Base-by-base conservation (phyloP, 192 early-diverging fungal genomes). In the Cladochytrium replicatum region DNA sequence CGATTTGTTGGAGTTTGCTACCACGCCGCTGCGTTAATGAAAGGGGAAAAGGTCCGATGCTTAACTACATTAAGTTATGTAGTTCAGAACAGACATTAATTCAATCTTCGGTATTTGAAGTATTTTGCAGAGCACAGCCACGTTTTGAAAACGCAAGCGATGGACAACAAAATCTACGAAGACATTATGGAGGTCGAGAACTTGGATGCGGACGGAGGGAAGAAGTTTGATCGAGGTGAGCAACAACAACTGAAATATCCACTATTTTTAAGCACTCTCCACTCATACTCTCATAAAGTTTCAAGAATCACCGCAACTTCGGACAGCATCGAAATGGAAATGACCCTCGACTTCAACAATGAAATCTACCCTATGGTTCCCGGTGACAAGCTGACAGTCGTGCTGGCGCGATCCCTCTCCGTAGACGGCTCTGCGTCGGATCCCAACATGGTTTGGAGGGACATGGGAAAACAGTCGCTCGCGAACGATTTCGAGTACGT, bases 401-500 rank as follows among this genome's bases (percentile, higher is more conserved):
- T 81, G 19, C 69, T 99, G 2, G 85, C 91, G 5, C 73, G 78
- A 8, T 83, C 89, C n/a, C 68, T 97, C 3, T 64, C 78, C 1
- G 55, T 86, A 13, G 71, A 80, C 37, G 82, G 69, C 22, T 47
- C 44, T 1, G 50, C 46, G 8, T 47, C 50, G 15, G 55, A 50
- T 15, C 42, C n/a, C 4, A 65, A 67, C 48, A 83, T 84, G 48
- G 64, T 70, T 25, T 90, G 87, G 87, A 64, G 80, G 32, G 76
- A 80, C 52, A 46, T 22, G 3, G 37, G 43, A 15, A 63, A 47
- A 50, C 56, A 47, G 39, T 57, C 66, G 25, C 61, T 99, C 54
- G 89, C 88, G 3, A 93, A 99, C 43, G 88, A 95, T 29, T 99
- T 88, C 63, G 93, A 99, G 30, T 99, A 99, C 63, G 93, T 99